Conservation (phyloP, 139 green algal species). For the Chara braunii region DNA sequence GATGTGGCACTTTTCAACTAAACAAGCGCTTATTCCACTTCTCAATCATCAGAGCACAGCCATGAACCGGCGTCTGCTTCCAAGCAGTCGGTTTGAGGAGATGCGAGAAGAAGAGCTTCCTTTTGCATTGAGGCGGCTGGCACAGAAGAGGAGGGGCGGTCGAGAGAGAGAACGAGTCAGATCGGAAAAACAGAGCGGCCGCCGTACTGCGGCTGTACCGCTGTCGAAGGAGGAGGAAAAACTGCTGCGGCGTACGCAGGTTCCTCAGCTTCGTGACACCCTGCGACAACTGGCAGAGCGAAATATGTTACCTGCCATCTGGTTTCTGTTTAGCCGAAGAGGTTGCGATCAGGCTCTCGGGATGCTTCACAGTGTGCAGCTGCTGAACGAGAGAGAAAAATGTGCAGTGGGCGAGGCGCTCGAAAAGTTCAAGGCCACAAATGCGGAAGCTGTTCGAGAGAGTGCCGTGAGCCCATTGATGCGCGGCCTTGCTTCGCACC, state of each 20-base stretch:
- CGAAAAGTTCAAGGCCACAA: constrained; percentile 45
- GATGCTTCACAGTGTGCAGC: background rate
- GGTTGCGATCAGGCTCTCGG: constrained; percentile 60
- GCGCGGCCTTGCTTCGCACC: constrained; percentile 70
- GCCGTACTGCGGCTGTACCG: too few species aligned
- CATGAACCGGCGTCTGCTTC: constrained; percentile 18
- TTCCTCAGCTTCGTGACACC: constrained; percentile 31
- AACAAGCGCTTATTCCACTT: constrained; percentile 1
- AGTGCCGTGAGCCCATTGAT: constrained; percentile 57
- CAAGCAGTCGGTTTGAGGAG: too few species aligned
- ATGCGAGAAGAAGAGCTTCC: too few species aligned
- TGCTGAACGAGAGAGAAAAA: constrained; percentile 42
- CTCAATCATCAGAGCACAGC: constrained; percentile 10
- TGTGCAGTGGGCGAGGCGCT: constrained; percentile 52
- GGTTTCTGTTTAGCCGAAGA: constrained; percentile 77
- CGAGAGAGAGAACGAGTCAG: too few species aligned
- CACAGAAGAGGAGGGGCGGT: too few species aligned
- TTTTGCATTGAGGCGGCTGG: too few species aligned
- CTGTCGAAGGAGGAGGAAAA: too few species aligned
- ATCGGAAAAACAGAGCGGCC: too few species aligned
- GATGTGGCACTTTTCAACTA: constrained; percentile 71
- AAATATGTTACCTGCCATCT: constrained; percentile 81
- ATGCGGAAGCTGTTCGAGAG: constrained; percentile 68
- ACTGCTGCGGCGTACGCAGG: too few species aligned
- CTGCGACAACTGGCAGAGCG: constrained; percentile 39